Evolutionary conservation across 805 yeast species (phyloP), one percentile per base, ranked within the genome.

Genomic region (Yarrowia sp.): DNA sequence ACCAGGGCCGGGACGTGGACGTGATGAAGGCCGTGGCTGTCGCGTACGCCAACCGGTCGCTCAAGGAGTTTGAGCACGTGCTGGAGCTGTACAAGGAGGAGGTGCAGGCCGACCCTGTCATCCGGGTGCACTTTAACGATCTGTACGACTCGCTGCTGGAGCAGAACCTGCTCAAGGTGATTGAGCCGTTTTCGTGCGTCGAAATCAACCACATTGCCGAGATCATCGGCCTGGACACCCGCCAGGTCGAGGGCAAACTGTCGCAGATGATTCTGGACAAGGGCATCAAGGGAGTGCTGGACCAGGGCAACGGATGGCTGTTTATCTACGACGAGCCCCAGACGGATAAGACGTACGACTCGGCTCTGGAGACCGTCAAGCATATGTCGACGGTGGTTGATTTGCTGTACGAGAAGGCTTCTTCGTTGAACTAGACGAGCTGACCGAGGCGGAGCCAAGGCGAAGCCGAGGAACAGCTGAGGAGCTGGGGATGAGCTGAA

Each of bases 291-390:
- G 99, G 99, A 58, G 98, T 95, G 43, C 83, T 95, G 72, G 99
- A 95, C 78, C 99, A 95, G 81, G 98, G 98, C 56, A 93, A 93
- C 76, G 99, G 99, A 9, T 95, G 98, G 97, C 84, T 95, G 73
- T 88, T 92, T 72, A 86, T 95, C 69, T 95, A 91, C 75, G 96
- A 92, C 69, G 90, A 92, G 76, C 97, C 97, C 49, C 87, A 86
- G 74, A 86, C 87, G 70, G 98, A 95, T 78, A 90, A 90, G 46
- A 88, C 96, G 63, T 95, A 94, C 75, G 95, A 89, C 71, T 87
- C 94, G 67, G 89, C 96, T 52, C 84, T 94, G 72, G 95, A 91
- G 68, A 86, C 96, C 72, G 87, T 96, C 61, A 90, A 90, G 76
- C 90, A 91, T 76, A 87, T 95, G 87, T 89, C 95, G 34, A 85